phyloP scores from a whole-genome alignment of 306 rosid genomes.

The Trichosanthes cucumerina region DNA sequence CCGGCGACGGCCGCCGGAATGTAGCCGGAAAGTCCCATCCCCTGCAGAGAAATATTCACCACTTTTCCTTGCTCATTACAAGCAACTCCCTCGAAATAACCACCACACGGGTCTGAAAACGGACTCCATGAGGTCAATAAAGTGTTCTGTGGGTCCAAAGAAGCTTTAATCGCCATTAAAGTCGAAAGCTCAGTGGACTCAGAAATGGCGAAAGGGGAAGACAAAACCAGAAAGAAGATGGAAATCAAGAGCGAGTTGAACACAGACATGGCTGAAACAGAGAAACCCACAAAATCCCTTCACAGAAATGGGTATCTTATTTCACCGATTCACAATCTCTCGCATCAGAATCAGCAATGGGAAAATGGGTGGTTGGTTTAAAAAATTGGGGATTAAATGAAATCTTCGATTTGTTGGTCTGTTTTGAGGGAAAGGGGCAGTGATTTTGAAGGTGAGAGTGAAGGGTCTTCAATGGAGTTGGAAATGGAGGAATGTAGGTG shows the following conservation, averaged over 20 bases:
- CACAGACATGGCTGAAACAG: background rate
- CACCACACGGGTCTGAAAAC: constrained; percentile 68
- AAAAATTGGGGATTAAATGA: background rate
- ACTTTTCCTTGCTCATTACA: constrained; percentile 74
- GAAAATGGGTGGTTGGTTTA: background rate
- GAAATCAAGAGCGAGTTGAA: background rate
- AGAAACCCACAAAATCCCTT: background rate
- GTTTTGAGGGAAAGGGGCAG: background rate
- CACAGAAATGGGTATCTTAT: background rate
- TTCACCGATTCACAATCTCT: background rate
- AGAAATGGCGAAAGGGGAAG: background rate
- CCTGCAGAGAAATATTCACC: constrained; percentile 75
- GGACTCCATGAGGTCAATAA: constrained; percentile 59
- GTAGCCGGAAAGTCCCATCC: constrained; percentile 76
- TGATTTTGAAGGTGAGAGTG: background rate
- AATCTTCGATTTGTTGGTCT: background rate
- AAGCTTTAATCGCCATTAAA: constrained; percentile 58
- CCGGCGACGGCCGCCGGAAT: constrained; percentile 60
- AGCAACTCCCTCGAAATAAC: constrained; percentile 56
- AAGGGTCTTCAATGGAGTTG: background rate
- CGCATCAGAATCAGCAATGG: background rate
- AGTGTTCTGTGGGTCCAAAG: constrained; percentile 67
- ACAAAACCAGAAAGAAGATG: background rate
- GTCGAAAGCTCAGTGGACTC: background rate
- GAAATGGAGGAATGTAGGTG: background rate